phyloP scores from a whole-genome alignment of 169 alveolate genomes.

The Plasmodium chabaudi region DNA sequence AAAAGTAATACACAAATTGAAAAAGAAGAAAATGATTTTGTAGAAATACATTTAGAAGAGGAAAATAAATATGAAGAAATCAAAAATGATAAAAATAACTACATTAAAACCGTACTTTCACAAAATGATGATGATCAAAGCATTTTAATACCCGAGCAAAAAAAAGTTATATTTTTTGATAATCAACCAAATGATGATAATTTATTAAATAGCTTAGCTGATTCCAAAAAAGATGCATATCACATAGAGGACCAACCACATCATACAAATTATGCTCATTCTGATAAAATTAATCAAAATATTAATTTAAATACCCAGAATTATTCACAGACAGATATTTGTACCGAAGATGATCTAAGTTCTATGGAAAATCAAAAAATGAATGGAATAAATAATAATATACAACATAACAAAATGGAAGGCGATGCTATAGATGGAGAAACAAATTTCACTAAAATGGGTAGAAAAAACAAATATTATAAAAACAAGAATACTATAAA shows the following conservation, averaged over 20 bases:
- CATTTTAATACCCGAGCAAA: constrained; percentile 65
- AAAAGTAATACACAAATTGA: constrained; percentile 62
- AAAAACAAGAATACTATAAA: constrained; percentile 2
- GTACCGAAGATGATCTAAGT: not conserved
- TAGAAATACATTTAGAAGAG: constrained; percentile 51
- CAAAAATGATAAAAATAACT: constrained; percentile 13
- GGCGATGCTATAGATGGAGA: not conserved
- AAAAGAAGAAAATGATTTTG: constrained; percentile 37
- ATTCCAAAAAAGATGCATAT: not conserved
- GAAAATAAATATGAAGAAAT: constrained; percentile 37
- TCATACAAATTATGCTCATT: not conserved
- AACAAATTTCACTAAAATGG: constrained; percentile 1
- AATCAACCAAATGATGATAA: not conserved
- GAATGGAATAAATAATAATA: not conserved
- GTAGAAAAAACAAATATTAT: constrained; percentile 45
- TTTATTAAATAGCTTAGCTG: not conserved
- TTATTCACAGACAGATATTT: not conserved
- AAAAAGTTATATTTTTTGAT: constrained; percentile 31
- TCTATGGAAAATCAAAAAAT: not conserved
- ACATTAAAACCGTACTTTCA: constrained; percentile 30
- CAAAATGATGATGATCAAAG: constrained; percentile 19
- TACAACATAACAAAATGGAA: not conserved
- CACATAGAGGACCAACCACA: not conserved
- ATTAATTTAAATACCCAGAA: not conserved
- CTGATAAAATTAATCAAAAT: not conserved